These are phyloP conservation scores for Cladosporium sp. DNA, from an alignment of 2,329 filamentous ascomycete genomes.

Conservation along the genomic window DNA sequence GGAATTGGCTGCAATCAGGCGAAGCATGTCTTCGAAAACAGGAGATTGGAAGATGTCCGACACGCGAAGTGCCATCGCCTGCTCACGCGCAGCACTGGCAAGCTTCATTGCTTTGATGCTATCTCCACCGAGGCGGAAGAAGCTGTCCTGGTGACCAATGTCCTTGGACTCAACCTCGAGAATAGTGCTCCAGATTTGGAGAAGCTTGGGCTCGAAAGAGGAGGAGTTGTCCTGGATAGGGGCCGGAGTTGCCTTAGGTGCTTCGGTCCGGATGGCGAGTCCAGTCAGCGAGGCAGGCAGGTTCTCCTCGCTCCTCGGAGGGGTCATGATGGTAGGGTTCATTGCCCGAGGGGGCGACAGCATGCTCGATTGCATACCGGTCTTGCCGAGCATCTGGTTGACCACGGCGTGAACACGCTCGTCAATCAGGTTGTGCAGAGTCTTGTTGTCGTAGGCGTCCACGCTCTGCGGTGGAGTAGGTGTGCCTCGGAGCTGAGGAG, in stretches of 20 bases:
- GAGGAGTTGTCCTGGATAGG: neutral
- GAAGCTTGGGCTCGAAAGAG: slow-evolving; percentile 5
- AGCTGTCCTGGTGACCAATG: slow-evolving; percentile 31
- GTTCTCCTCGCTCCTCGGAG: slow-evolving; percentile 9
- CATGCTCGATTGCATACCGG: neutral
- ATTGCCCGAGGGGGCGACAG: neutral
- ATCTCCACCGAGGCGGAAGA: slow-evolving; percentile 44
- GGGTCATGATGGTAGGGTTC: slow-evolving; percentile 1
- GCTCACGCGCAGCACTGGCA: slow-evolving; percentile 35
- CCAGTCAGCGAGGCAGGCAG: neutral
- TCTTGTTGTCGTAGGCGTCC: neutral
- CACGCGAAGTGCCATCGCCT: slow-evolving; percentile 37
- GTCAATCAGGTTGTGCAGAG: slow-evolving; percentile 9
- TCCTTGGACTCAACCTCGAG: slow-evolving; percentile 1
- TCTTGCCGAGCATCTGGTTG: slow-evolving; percentile 7
- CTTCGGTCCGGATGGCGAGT: neutral
- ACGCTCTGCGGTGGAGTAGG: slow-evolving; percentile 3
- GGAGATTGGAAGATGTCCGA: slow-evolving; percentile 37
- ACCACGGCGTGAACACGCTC: slow-evolving; percentile 10
- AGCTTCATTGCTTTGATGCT: slow-evolving; percentile 43
- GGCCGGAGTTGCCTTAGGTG: neutral
- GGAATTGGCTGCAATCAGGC: slow-evolving; percentile 1
- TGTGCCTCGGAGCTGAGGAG: slow-evolving; percentile 2
- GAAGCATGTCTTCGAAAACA: slow-evolving; percentile 14
- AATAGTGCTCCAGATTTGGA: slow-evolving; percentile 12